phyloP scores from a whole-genome alignment of 2,329 filamentous ascomycete genomes.

The Penicillium sp. region DNA sequence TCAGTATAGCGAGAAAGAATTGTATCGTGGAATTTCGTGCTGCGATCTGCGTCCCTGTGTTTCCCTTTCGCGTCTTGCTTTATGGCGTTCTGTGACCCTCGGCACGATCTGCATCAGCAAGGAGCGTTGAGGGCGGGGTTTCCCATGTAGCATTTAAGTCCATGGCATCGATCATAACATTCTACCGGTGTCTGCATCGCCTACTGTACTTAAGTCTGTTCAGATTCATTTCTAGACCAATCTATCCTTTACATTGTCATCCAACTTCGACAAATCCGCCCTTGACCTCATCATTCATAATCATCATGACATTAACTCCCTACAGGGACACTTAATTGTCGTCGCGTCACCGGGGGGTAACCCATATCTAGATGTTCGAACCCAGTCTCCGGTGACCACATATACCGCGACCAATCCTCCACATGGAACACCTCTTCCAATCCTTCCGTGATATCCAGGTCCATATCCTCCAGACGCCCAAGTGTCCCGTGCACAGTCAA shows the following conservation, averaged over 20 bases:
- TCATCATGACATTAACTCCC: constrained; percentile 13
- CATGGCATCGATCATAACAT: neutral
- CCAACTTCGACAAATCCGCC: neutral
- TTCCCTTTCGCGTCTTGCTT: neutral
- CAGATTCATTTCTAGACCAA: neutral
- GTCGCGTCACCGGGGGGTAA: constrained; percentile 16
- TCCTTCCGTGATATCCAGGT: constrained; percentile 19
- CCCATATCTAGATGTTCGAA: constrained; percentile 27
- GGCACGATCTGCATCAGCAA: constrained; percentile 22
- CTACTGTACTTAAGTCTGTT: neutral
- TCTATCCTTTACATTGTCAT: neutral
- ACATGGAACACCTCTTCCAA: constrained; percentile 23
- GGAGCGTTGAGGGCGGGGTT: constrained; percentile 15
- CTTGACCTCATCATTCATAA: constrained; percentile 8
- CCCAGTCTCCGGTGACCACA: constrained; percentile 26
- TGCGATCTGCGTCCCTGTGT: neutral
- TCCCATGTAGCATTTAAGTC: constrained; percentile 2
- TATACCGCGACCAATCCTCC: constrained; percentile 27
- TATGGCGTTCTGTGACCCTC: constrained; percentile 7
- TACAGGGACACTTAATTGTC: constrained; percentile 13
- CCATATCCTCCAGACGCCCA: constrained; percentile 19
- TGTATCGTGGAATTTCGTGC: neutral
- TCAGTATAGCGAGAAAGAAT: constrained; percentile 1
- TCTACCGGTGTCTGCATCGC: neutral
- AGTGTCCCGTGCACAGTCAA: constrained; percentile 8